Conservation (phyloP, 73 alveolate species). For the Stentor coeruleus region DNA sequence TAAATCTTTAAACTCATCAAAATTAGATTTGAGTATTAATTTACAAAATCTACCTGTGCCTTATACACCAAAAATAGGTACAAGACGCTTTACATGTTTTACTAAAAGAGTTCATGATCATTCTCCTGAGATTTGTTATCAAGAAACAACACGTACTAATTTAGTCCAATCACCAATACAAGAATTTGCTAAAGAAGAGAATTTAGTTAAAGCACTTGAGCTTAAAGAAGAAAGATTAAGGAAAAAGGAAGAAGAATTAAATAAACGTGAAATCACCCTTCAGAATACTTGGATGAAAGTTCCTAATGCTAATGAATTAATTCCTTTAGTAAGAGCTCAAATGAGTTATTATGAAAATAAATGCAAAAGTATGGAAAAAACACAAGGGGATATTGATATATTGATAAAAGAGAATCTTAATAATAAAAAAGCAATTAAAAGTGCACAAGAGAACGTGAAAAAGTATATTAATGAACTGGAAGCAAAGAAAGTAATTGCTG, state of each 20-base stretch:
- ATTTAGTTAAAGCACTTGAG: background rate
- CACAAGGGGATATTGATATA: background rate
- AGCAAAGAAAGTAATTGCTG: background rate
- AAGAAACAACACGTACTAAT: background rate
- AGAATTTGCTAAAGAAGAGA: background rate
- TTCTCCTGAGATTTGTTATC: background rate
- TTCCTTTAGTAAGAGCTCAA: background rate
- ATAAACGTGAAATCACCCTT: background rate
- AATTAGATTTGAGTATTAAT: background rate
- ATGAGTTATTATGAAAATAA: background rate
- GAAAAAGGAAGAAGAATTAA: slow-evolving; percentile 9
- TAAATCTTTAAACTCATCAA: background rate
- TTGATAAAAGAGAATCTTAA: background rate
- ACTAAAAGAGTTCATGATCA: background rate
- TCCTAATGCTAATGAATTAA: slow-evolving; percentile 12
- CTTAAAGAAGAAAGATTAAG: slow-evolving; percentile 19
- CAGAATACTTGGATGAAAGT: slow-evolving; percentile 21
- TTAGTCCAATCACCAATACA: too few species aligned
- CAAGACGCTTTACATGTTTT: background rate
- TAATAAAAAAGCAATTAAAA: too few species aligned
- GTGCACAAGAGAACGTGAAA: background rate
- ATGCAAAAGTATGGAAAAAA: too few species aligned
- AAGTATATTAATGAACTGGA: background rate
- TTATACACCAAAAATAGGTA: background rate
- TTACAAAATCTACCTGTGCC: background rate